Evolutionary conservation across 164 flowering plant species (phyloP).

Genomic region (Platanus orientalis): DNA sequence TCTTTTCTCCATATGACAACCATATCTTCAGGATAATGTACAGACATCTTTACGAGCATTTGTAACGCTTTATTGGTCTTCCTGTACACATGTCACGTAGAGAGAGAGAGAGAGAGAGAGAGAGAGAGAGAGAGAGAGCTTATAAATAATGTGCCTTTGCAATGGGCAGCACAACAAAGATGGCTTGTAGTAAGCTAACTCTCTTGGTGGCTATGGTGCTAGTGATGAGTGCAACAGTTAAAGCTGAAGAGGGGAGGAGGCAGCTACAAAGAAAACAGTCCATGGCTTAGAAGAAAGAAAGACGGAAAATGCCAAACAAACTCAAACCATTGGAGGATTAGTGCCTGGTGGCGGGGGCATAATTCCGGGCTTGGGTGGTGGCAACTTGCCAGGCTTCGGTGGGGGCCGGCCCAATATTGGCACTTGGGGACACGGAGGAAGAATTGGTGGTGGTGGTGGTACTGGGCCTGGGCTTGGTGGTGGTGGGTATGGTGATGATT

Average conservation of each 20-base stretch:
- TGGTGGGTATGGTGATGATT: neutral
- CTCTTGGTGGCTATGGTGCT: neutral
- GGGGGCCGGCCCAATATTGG: neutral
- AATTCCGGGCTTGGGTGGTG: constrained; percentile 6
- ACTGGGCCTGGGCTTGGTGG: constrained; percentile 1
- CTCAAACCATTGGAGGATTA: neutral
- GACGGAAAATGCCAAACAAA: neutral
- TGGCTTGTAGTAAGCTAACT: neutral
- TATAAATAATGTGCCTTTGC: neutral
- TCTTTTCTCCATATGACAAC: too few relatives aligned
- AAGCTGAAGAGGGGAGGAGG: neutral
- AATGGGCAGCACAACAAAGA: neutral
- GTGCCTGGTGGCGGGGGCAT: neutral
- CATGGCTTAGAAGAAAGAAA: constrained; percentile 1
- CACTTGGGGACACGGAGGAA: neutral
- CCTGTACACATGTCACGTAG: too few relatives aligned
- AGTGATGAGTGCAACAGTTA: neutral
- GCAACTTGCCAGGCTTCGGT: neutral
- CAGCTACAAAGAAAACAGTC: neutral
- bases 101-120: neutral
- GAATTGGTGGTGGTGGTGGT: neutral
- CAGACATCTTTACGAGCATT: neutral
- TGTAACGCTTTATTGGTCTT: neutral
- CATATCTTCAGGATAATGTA: too few relatives aligned
- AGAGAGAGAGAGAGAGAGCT: too few relatives aligned